Conservation (phyloP, 306 rosid species). For the Citrullus colocynthis region DNA sequence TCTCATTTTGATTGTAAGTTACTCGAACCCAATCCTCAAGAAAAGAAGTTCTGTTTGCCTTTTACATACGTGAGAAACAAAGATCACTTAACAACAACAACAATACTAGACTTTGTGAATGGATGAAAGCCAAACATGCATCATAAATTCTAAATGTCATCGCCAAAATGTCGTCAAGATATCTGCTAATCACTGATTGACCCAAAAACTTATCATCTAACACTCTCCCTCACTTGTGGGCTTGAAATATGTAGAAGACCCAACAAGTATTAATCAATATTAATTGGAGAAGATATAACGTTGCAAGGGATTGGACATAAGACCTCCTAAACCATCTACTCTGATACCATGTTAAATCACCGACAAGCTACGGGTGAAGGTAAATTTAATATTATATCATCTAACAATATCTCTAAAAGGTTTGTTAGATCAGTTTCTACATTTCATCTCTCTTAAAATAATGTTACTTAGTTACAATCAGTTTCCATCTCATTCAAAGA, state of each 20-base stretch:
- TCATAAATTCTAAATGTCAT: not conserved
- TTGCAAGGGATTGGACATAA: no score
- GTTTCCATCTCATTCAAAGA: not conserved
- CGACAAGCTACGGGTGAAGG: no score
- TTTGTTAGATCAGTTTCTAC: not conserved
- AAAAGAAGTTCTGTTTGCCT: not conserved
- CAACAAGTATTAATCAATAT: no score
- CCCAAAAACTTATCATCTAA: no score
- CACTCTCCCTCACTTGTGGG: no score
- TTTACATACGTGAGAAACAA: not conserved
- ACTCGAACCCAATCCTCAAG: not conserved
- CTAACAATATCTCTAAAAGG: no score
- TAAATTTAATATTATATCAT: no score
- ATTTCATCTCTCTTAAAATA: not conserved
- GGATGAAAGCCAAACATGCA: not conserved
- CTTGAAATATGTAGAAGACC: no score
- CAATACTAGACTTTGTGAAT: not conserved
- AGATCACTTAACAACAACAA: not conserved
- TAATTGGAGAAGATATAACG: no score
- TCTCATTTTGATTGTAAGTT: not conserved
- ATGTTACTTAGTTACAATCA: not conserved
- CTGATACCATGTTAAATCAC: no score
- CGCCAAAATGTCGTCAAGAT: not conserved
- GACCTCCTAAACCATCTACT: no score
- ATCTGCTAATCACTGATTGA: no score